Conservation (phyloP, 768 basidiomycete species). For the Auricularia auricula-judae region DNA sequence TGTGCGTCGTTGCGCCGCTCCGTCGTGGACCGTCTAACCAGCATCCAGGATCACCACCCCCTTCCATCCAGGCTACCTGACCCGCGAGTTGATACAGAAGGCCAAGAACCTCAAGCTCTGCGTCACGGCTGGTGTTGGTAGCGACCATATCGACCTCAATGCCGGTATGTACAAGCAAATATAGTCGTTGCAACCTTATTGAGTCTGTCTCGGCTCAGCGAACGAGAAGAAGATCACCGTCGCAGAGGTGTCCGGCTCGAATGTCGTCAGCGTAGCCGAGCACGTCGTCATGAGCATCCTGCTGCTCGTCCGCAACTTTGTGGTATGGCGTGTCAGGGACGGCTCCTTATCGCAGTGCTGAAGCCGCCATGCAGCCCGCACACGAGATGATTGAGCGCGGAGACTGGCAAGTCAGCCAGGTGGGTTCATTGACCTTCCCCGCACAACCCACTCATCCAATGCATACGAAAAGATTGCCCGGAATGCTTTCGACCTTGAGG, state of each 20-base stretch:
- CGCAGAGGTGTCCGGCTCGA: conserved; percentile 79
- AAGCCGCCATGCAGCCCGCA: not conserved
- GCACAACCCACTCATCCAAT: too few species aligned
- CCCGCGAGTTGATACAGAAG: conserved; percentile 59
- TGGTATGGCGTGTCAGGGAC: conserved; percentile 59
- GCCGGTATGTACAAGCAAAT: conserved; percentile 22
- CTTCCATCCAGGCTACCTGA: conserved; percentile 81
- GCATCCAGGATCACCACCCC: conserved; percentile 52
- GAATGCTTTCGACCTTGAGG: conserved; percentile 80
- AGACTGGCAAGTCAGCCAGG: conserved; percentile 76
- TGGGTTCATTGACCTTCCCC: too few species aligned
- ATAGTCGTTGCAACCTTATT: too few species aligned
- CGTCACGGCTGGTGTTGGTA: conserved; percentile 85
- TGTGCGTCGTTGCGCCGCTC: not conserved
- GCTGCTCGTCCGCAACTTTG: conserved; percentile 81
- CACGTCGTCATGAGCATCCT: conserved; percentile 88
- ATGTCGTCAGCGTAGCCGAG: conserved; percentile 86
- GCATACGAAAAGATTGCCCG: conserved; percentile 38
- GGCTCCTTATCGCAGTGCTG: not conserved
- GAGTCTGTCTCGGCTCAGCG: conserved; percentile 21
- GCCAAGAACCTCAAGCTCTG: conserved; percentile 85
- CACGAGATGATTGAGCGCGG: conserved; percentile 63
- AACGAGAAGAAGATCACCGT: conserved; percentile 74
- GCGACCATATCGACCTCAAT: conserved; percentile 84
- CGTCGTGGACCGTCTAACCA: not conserved